These are phyloP conservation scores for Kwoniella dejecticola DNA, from an alignment of 768 basidiomycete genomes.

Conservation along the genomic window DNA sequence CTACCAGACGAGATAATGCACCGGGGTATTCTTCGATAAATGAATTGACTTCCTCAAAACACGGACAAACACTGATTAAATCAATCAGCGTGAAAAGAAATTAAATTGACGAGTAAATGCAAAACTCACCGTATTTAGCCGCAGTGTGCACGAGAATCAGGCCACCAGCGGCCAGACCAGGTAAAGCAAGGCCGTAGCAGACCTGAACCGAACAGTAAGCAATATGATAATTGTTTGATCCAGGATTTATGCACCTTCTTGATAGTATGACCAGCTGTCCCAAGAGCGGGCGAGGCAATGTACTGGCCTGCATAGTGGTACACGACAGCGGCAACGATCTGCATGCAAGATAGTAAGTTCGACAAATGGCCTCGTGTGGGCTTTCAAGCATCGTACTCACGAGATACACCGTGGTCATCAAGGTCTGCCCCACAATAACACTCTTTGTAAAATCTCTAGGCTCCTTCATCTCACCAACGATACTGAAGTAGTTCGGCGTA, in stretches of 20 bases:
- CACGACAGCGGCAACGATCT: slow-evolving; percentile 48
- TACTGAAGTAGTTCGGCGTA: slow-evolving; percentile 33
- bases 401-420: slow-evolving; percentile 43
- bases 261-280: slow-evolving; percentile 47
- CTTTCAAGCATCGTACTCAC: no score
- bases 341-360: background rate
- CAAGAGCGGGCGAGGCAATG: slow-evolving; percentile 54
- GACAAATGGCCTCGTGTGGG: no score
- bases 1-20: slow-evolving; percentile 42
- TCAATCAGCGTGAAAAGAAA: no score
- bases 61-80: slow-evolving; percentile 38
- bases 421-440: slow-evolving; percentile 42
- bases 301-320: slow-evolving; percentile 49
- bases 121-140: slow-evolving; percentile 6
- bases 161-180: slow-evolving; percentile 36
- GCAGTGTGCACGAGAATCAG: slow-evolving; percentile 33
- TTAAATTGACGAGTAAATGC: no score
- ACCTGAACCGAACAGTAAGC: slow-evolving; percentile 16
- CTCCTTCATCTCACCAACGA: slow-evolving; percentile 55
- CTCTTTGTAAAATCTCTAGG: slow-evolving; percentile 52
- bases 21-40: slow-evolving; percentile 30
- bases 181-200: slow-evolving; percentile 40
- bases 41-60: slow-evolving; percentile 36
- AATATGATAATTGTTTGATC: background rate
- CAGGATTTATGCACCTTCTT: slow-evolving; percentile 29